Conservation (phyloP, 108 stramenopile species). For the Mayamaea pseudoterrestris region DNA sequence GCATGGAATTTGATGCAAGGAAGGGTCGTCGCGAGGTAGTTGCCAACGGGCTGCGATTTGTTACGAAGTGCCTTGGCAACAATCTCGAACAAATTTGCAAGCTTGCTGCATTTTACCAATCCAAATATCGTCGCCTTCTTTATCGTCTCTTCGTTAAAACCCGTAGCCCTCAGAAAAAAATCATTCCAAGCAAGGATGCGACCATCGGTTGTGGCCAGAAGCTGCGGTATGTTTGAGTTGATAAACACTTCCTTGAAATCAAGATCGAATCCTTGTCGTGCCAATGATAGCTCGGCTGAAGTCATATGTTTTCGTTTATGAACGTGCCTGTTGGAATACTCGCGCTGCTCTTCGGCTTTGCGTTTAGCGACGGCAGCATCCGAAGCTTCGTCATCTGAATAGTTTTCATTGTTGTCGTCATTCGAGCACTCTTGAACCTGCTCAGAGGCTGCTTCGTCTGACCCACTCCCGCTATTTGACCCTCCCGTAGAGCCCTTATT, state of each 20-base stretch:
- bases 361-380: too few species aligned
- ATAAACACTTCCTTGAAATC: conserved; percentile 70
- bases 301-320: too few species aligned
- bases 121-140: conserved; percentile 63
- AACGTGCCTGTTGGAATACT: too few species aligned
- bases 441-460: too few species aligned
- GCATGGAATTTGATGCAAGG: conserved; percentile 34
- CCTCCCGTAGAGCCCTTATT: conserved; percentile 26
- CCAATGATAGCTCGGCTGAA: too few species aligned
- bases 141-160: conserved; percentile 34
- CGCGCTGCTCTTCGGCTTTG: too few species aligned
- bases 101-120: conserved; percentile 55
- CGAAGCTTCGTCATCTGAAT: too few species aligned
- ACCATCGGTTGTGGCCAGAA: conserved; percentile 67
- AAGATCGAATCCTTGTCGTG: too few species aligned
- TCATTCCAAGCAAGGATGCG: conserved; percentile 70
- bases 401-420: too few species aligned
- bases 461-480: background rate
- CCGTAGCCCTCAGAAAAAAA: conserved; percentile 51
- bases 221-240: conserved; percentile 66
- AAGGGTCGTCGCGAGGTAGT: conserved; percentile 27
- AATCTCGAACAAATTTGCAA: conserved; percentile 67
- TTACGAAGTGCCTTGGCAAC: conserved; percentile 43
- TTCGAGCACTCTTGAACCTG: too few species aligned
- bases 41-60: background rate